Percentiles rank a stretch among this genome's conserved stretches.
These are phyloP conservation scores for Cryptococcus sp. DNA, from an alignment of 1,284 basidiomycete species.

Conservation along the genomic window DNA sequence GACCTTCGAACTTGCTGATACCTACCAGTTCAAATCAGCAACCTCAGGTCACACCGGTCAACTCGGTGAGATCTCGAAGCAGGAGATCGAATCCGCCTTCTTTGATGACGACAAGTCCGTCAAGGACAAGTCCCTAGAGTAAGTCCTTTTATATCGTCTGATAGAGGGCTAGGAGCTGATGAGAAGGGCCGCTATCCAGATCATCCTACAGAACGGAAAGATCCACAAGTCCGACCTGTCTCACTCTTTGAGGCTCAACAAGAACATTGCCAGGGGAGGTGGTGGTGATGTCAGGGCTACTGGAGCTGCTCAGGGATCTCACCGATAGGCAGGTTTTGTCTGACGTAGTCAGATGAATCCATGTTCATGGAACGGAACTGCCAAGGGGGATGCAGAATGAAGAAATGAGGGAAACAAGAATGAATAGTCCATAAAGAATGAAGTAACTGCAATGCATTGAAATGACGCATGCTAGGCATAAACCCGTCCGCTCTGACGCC, in stretches of 20 bases:
- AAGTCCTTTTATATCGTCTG: slow-evolving; percentile 12
- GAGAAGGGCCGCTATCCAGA: slow-evolving; percentile 37
- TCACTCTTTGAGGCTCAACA: slow-evolving; percentile 25
- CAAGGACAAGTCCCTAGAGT: slow-evolving; percentile 45
- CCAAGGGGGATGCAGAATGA: too few species aligned
- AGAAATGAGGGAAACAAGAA: too few species aligned
- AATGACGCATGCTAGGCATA: too few species aligned
- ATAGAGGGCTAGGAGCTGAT: neutral
- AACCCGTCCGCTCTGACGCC: too few species aligned
- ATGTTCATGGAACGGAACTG: too few species aligned
- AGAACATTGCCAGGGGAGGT: slow-evolving; percentile 37
- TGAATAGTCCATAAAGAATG: too few species aligned
- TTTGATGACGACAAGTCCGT: slow-evolving; percentile 42
- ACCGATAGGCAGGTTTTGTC: slow-evolving; percentile 29
- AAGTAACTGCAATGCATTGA: too few species aligned
- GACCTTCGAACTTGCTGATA: neutral
- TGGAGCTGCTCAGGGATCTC: slow-evolving; percentile 18
- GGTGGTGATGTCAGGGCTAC: slow-evolving; percentile 21
- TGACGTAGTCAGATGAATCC: too few species aligned
- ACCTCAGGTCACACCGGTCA: slow-evolving; percentile 40
- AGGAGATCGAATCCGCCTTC: slow-evolving; percentile 43
- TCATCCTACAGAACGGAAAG: slow-evolving; percentile 41
- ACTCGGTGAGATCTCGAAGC: slow-evolving; percentile 38
- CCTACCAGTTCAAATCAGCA: slow-evolving; percentile 32
- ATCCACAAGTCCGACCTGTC: slow-evolving; percentile 27